Evolutionary conservation across 805 yeast species (phyloP).

Genomic region (Hanseniaspora hatyaiensis): DNA sequence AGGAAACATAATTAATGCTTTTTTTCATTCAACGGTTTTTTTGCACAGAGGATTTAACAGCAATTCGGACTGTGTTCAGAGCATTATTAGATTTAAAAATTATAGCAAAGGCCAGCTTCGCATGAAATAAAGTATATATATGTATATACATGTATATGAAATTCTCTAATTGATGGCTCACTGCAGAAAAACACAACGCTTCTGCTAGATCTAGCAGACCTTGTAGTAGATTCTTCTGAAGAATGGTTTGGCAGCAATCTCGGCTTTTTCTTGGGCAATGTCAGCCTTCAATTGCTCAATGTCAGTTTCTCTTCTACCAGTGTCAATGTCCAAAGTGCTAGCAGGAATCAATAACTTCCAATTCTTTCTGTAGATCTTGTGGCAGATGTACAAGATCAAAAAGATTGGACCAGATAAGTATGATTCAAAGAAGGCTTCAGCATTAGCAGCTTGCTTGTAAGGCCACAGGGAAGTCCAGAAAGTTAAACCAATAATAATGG

Average conservation of each 20-base stretch:
- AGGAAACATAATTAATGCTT: no score
- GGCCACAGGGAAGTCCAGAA: conserved; percentile 78
- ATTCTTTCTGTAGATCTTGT: conserved; percentile 40
- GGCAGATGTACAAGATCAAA: conserved; percentile 46
- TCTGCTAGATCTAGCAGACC: no score
- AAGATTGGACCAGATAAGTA: conserved; percentile 55
- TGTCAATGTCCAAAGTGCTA: conserved; percentile 45
- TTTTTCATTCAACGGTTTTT: no score
- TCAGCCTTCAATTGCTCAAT: conserved; percentile 40
- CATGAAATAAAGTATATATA: no score
- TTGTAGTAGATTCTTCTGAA: conserved; percentile 33
- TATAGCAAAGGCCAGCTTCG: no score
- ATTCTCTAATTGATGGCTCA: no score
- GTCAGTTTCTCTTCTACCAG: conserved; percentile 47
- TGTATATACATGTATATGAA: no score
- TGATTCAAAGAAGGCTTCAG: conserved; percentile 35
- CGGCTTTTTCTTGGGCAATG: conserved; percentile 36
- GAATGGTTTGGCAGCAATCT: conserved; percentile 33
- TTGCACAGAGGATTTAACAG: no score
- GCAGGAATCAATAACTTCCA: conserved; percentile 32
- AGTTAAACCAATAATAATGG: conserved; percentile 52
- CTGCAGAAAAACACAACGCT: no score
- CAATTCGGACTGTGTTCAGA: no score
- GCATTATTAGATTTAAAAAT: no score
- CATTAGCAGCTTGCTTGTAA: conserved; percentile 36